Evolutionary conservation across 208 protist species (phyloP).

Genomic region (Wallacemonas rigidus): DNA sequence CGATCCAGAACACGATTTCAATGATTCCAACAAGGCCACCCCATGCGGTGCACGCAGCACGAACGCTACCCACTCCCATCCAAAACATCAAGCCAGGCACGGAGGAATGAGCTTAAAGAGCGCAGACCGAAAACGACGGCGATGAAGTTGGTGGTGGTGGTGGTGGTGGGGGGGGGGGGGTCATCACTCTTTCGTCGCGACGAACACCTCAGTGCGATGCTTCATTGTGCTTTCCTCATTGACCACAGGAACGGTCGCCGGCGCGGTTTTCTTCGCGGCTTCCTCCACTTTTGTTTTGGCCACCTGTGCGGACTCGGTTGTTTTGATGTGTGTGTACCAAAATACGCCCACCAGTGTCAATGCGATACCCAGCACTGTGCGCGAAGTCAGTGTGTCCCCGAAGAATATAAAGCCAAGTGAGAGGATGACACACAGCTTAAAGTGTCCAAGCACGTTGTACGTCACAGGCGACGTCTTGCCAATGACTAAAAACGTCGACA

Average conservation of each 20-base stretch:
- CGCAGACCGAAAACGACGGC: too few relatives aligned
- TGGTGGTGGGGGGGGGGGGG: too few relatives aligned
- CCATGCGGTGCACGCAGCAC: too few relatives aligned
- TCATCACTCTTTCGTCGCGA: neutral
- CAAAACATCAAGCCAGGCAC: neutral
- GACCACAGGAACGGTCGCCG: neutral
- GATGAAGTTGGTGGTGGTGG: too few relatives aligned
- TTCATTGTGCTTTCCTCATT: neutral
- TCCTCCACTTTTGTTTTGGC: slow-evolving; percentile 21
- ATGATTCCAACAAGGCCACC: too few relatives aligned
- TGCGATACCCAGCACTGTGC: slow-evolving; percentile 47
- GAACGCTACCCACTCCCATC: neutral
- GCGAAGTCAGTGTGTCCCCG: slow-evolving; percentile 28
- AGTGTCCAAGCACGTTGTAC: slow-evolving; percentile 89
- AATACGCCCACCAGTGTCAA: slow-evolving; percentile 69
- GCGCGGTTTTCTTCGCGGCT: slow-evolving; percentile 11
- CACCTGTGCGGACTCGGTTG: slow-evolving; percentile 7
- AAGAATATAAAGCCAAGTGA: slow-evolving; percentile 76
- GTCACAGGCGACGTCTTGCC: slow-evolving; percentile 86
- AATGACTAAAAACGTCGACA: slow-evolving; percentile 90
- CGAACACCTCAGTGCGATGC: neutral
- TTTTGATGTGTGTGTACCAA: slow-evolving; percentile 82
- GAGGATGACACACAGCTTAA: slow-evolving; percentile 84
- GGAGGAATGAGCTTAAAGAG: neutral
- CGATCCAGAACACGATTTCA: too few relatives aligned